Evolutionary conservation across 1,284 basidiomycete species (phyloP).

Genomic region (Moesziomyces sp.): DNA sequence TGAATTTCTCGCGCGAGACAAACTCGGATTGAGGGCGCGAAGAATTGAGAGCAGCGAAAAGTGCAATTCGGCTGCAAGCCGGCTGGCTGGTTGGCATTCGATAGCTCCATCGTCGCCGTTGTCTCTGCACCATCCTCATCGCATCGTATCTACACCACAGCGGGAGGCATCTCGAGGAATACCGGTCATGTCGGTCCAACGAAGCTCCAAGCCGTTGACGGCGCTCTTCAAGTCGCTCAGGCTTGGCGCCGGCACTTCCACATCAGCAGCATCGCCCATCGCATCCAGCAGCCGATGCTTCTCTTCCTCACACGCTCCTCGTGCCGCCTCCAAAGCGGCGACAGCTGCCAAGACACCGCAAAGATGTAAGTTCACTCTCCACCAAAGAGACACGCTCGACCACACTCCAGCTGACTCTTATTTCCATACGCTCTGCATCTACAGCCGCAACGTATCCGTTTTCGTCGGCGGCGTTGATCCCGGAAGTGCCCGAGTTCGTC

Average conservation of each 20-base stretch:
- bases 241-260: constrained; percentile 13
- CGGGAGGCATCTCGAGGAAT: neutral
- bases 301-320: constrained; percentile 22
- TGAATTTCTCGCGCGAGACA: constrained; percentile 22
- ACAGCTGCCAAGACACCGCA: constrained; percentile 11
- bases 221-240: constrained; percentile 40
- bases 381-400: neutral
- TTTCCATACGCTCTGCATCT: neutral
- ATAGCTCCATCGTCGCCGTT: neutral
- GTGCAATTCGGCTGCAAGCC: neutral
- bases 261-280: constrained; percentile 9
- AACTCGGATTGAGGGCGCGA: neutral
- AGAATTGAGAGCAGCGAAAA: neutral
- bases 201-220: constrained; percentile 24
- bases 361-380: constrained; percentile 25
- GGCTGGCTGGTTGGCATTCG: neutral
- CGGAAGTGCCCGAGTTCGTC: constrained; percentile 27
- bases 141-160: neutral
- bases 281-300: constrained; percentile 27
- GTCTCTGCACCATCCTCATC: neutral
- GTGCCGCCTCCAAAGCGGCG: constrained; percentile 5
- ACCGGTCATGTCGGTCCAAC: constrained; percentile 18
- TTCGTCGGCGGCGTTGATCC: constrained; percentile 50
- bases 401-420: neutral
- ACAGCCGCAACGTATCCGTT: constrained; percentile 48